A percentile compares a stretch with the other conserved stretches of the same genome.
Conservation (phyloP, 2,329 filamentous ascomycete genomes). For the Exophiala aquamarina region DNA sequence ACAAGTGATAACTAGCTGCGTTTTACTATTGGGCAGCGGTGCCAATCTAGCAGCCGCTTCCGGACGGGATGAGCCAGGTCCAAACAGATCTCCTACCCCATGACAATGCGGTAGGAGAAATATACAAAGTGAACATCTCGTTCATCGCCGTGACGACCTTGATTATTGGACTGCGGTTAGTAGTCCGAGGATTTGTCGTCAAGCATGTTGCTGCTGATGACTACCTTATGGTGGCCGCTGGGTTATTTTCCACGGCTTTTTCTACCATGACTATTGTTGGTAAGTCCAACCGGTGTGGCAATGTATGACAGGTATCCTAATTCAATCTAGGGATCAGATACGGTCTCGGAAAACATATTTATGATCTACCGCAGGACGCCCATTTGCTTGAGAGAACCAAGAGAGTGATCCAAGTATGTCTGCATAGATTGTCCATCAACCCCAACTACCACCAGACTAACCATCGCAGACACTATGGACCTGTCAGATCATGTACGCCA, state of each 20-base stretch:
- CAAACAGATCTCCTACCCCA: constrained; percentile 17
- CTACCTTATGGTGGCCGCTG: constrained; percentile 25
- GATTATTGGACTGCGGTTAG: constrained; percentile 20
- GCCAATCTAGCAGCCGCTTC: too few species aligned
- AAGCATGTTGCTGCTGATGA: constrained; percentile 25
- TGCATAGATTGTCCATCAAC: neutral
- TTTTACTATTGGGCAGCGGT: too few species aligned
- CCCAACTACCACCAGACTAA: constrained; percentile 2
- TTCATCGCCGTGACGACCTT: constrained; percentile 22
- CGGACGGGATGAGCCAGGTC: constrained; percentile 17
- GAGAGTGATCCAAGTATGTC: constrained; percentile 27
- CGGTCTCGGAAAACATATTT: constrained; percentile 35
- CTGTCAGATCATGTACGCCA: constrained; percentile 51
- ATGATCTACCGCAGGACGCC: constrained; percentile 28
- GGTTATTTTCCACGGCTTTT: constrained; percentile 22
- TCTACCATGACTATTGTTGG: constrained; percentile 25
- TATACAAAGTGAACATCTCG: constrained; percentile 21
- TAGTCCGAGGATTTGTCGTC: constrained; percentile 23
- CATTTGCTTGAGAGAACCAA: constrained; percentile 21
- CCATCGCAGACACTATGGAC: constrained; percentile 41
- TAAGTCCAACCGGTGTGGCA: constrained; percentile 3
- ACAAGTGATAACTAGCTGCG: too few species aligned
- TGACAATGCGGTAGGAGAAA: constrained; percentile 19
- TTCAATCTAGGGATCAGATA: constrained; percentile 20
- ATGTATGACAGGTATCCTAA: neutral